Conservation (phyloP, 192 early-diverging fungal species). For the Dissophora globulifera region DNA sequence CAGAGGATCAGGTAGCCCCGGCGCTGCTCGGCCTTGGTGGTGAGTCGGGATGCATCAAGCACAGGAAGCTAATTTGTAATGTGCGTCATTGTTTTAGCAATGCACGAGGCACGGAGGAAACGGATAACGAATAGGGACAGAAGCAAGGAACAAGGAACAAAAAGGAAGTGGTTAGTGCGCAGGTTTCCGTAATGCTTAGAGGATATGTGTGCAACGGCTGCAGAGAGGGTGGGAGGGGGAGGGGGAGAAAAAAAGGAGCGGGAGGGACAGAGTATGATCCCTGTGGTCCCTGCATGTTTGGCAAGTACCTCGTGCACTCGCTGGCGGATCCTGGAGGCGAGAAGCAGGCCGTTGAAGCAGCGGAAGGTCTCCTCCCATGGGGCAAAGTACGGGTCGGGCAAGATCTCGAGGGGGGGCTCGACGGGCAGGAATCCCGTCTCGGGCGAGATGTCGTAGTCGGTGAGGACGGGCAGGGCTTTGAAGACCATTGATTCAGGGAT, state of each 20-base stretch:
- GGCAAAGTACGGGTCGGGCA: constrained; percentile 82
- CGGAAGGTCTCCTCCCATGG: constrained; percentile 91
- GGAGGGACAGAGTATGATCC: no score
- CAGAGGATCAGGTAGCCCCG: constrained; percentile 90
- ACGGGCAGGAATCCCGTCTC: constrained; percentile 88
- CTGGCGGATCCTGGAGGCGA: constrained; percentile 75
- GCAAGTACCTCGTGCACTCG: constrained; percentile 76
- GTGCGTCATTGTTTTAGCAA: background rate
- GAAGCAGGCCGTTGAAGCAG: constrained; percentile 76
- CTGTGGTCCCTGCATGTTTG: no score
- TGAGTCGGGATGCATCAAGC: constrained; percentile 69
- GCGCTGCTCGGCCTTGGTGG: constrained; percentile 75
- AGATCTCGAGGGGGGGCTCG: constrained; percentile 75
- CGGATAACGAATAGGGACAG: background rate
- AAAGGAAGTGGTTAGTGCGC: no score
- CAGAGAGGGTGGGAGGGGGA: background rate
- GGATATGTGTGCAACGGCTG: no score
- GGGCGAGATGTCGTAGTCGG: constrained; percentile 87
- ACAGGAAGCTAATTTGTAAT: constrained; percentile 76
- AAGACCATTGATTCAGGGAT: constrained; percentile 10
- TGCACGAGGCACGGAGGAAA: background rate
- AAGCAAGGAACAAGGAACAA: background rate
- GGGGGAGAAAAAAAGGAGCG: background rate
- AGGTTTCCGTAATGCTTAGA: no score
- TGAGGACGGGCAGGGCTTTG: constrained; percentile 58